Conservation (phyloP, 768 basidiomycete species). For the Mycena venus region DNA sequence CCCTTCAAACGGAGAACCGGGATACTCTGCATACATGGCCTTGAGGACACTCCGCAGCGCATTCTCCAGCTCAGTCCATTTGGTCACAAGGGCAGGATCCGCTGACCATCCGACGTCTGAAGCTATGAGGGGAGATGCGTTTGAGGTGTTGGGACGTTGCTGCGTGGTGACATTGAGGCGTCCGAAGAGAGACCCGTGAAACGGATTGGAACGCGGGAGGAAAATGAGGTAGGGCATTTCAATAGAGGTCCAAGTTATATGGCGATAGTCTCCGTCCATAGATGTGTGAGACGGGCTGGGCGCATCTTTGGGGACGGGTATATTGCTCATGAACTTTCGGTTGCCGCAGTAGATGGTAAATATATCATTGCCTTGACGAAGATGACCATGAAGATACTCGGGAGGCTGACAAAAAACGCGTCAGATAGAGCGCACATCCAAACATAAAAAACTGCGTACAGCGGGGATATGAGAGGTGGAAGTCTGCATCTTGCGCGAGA, state of each 20-base stretch:
- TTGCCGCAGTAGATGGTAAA: not conserved
- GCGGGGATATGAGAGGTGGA: not conserved
- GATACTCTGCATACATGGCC: not conserved
- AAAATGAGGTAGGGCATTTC: not conserved
- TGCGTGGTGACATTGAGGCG: not conserved
- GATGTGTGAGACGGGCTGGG: constrained; percentile 4
- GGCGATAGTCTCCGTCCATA: constrained; percentile 3
- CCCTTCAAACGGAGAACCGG: not conserved
- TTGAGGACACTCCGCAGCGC: not conserved
- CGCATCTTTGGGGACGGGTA: not conserved
- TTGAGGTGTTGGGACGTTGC: not conserved
- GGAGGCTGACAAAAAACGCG: not conserved
- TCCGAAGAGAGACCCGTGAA: not conserved
- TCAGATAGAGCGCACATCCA: not conserved
- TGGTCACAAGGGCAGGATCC: not conserved
- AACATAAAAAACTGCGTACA: too few species aligned
- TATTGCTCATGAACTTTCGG: not conserved
- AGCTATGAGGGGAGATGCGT: not conserved
- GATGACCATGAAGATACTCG: not conserved
- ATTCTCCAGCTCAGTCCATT: not conserved
- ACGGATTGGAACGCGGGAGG: not conserved
- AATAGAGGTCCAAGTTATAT: not conserved
- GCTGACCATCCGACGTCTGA: not conserved
- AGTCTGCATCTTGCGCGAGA: not conserved
- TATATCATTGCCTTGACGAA: not conserved